Percentiles rank a stretch among this genome's conserved stretches.
Conservation (phyloP, 495 filamentous ascomycete genomes). For the Tirmania nivea region DNA sequence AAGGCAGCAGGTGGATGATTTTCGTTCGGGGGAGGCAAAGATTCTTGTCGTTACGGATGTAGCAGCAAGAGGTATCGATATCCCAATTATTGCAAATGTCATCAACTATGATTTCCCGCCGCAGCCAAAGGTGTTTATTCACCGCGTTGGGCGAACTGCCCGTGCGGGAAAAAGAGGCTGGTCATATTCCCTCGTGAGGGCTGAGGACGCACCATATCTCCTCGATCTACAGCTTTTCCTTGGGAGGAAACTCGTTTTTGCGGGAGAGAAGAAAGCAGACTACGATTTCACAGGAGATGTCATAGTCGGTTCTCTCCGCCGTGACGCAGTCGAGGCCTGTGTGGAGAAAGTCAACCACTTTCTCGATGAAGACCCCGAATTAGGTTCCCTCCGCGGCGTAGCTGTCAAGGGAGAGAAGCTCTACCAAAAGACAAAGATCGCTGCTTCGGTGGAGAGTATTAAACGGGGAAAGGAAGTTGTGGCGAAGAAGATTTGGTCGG, state of each 20-base stretch:
- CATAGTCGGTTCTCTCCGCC: constrained; percentile 47
- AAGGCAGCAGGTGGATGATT: constrained; percentile 72
- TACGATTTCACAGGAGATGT: constrained; percentile 61
- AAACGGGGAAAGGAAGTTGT: constrained; percentile 62
- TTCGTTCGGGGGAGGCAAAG: constrained; percentile 60
- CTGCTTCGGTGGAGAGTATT: constrained; percentile 68
- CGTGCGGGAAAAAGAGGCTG: constrained; percentile 79
- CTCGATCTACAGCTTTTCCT: constrained; percentile 92
- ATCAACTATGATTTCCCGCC: constrained; percentile 98
- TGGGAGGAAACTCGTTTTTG: constrained; percentile 52
- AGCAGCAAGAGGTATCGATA: constrained; percentile 92
- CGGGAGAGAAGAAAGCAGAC: constrained; percentile 27
- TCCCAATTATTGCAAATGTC: constrained; percentile 84
- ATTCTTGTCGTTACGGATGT: constrained; percentile 96
- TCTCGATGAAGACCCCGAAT: constrained; percentile 50
- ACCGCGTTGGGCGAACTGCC: constrained; percentile 86
- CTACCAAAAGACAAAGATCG: constrained; percentile 70
- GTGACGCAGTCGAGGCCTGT: constrained; percentile 46
- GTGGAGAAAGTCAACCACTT: constrained; percentile 63
- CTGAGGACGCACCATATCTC: constrained; percentile 71
- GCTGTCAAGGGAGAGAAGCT: constrained; percentile 78
- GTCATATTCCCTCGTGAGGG: constrained; percentile 77
- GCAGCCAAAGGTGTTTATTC: constrained; percentile 89
- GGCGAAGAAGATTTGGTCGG: constrained; percentile 40
- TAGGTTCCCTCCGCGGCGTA: constrained; percentile 44